Percentiles rank a stretch among this genome's conserved stretches.
These are phyloP conservation scores for Micractinium sp. DNA, from an alignment of 139 green algal genomes.

Conservation along the genomic window DNA sequence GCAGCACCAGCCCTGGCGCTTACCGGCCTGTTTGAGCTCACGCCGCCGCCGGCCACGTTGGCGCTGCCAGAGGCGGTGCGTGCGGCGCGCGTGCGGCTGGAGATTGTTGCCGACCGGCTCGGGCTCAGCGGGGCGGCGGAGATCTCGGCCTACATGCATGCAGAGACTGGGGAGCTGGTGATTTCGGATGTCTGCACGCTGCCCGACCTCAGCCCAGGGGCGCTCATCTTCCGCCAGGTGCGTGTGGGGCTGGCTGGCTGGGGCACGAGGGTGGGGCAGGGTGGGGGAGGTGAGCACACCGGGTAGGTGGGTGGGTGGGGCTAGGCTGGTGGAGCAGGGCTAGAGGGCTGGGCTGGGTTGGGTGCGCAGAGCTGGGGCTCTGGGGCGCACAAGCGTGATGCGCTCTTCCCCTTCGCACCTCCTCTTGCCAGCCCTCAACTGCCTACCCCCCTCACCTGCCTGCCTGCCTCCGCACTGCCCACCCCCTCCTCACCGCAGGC, in stretches of 20 bases:
- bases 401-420: too few relatives aligned
- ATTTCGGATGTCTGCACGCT: slow-evolving; percentile 63
- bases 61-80: slow-evolving; percentile 19
- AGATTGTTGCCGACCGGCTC: slow-evolving; percentile 59
- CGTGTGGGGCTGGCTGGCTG: not conserved
- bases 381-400: not conserved
- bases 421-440: not conserved
- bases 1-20: not conserved
- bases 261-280: not conserved
- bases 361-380: not conserved
- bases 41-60: slow-evolving; percentile 31
- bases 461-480: not conserved
- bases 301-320: not conserved
- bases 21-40: slow-evolving; percentile 26
- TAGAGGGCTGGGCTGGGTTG: not conserved
- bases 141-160: slow-evolving; percentile 72
- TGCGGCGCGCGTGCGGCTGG: slow-evolving; percentile 41
- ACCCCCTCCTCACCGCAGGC: not conserved
- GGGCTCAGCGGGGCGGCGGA: slow-evolving; percentile 69
- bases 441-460: not conserved
- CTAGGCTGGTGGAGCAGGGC: not conserved
- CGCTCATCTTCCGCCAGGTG: slow-evolving; percentile 33
- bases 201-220: slow-evolving; percentile 39
- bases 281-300: not conserved
- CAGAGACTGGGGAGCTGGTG: slow-evolving; percentile 71